Evolutionary conservation across 805 yeast genomes (phyloP).

Genomic region (Hanseniaspora nectarophila): DNA sequence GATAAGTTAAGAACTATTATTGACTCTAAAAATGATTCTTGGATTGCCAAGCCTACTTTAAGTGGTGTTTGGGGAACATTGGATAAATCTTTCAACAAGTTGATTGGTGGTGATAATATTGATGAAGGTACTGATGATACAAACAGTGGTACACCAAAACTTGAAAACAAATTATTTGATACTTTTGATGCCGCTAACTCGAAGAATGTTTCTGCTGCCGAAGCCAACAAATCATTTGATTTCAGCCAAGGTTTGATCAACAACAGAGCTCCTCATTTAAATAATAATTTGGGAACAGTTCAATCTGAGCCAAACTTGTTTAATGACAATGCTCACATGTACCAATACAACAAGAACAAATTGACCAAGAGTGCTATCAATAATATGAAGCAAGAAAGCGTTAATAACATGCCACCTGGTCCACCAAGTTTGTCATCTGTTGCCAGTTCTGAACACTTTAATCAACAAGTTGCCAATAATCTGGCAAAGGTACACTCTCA

Average conservation of each 20-base stretch:
- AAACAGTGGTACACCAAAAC: constrained; percentile 24
- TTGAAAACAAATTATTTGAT: constrained; percentile 47
- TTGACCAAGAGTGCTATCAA: constrained; percentile 9
- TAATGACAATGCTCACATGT: not conserved
- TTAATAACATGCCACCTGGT: not conserved
- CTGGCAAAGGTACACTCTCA: constrained; percentile 12
- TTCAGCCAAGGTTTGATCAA: not conserved
- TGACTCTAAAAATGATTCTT: constrained; percentile 44
- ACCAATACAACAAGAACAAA: not conserved
- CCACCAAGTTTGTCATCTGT: constrained; percentile 11
- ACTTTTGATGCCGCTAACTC: constrained; percentile 62
- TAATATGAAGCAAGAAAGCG: constrained; percentile 9
- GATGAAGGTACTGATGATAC: constrained; percentile 35
- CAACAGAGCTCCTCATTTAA: not conserved
- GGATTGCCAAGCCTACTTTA: constrained; percentile 69
- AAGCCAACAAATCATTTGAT: constrained; percentile 21
- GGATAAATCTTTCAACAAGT: constrained; percentile 65
- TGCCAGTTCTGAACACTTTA: constrained; percentile 14
- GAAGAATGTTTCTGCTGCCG: constrained; percentile 38
- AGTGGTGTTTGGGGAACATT: constrained; percentile 83
- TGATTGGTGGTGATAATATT: constrained; percentile 64
- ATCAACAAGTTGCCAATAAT: constrained; percentile 12
- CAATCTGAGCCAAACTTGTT: not conserved
- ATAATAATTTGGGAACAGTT: not conserved
- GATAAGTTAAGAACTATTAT: constrained; percentile 36